Base-by-base conservation (phyloP, 2,329 filamentous ascomycete genomes). In the Fonsecaea pugnacius region DNA sequence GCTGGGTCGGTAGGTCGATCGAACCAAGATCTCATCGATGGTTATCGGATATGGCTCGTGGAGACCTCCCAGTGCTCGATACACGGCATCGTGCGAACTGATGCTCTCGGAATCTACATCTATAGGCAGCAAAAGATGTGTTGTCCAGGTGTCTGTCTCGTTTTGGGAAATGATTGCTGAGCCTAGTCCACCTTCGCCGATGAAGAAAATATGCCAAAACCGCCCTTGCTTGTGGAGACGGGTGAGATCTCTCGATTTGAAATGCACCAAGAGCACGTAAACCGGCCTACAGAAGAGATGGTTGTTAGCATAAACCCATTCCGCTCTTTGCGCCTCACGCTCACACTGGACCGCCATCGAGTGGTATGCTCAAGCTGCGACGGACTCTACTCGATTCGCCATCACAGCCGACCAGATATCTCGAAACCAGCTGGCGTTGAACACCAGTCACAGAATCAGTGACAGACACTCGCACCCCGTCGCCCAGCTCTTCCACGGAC, bases 11-110 rank as follows among this genome's bases (percentile, higher is more conserved):
- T 72, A 77, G 21, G 54, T 43, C 38, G 67, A 73, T 16, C 63
- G 58, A 2, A 75, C 73, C 1, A 76, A 62, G 14, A 77, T 71
- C 58, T 76, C 72, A 63, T 78, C 76, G 38, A 78, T 73, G 24
- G 74, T 64, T 53, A 77, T 71, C 1, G 36, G 40, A 40, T 68
- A 73, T 2, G 53, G 54, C 18, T 43, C 54, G 21, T 55, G 51
- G n/a, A 61, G 12, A 4, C 69, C 71, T 1, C 74, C 74, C 2
- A 76, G 56, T 1, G 60, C 69, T 4, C 60, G 60, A 38, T 72
- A 72, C 5, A 76, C 62, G 32, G 65, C 64, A 14, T 73, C 70
- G 4, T 64, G 16, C 7, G 73, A 66, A 21, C 72, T 70, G 2
- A 75, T 67, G 1, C 50, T 43, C 0, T 64, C 40, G 9, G 53